phyloP scores from a whole-genome alignment of 2,329 filamentous ascomycete species.

The Ophiostoma montium region DNA sequence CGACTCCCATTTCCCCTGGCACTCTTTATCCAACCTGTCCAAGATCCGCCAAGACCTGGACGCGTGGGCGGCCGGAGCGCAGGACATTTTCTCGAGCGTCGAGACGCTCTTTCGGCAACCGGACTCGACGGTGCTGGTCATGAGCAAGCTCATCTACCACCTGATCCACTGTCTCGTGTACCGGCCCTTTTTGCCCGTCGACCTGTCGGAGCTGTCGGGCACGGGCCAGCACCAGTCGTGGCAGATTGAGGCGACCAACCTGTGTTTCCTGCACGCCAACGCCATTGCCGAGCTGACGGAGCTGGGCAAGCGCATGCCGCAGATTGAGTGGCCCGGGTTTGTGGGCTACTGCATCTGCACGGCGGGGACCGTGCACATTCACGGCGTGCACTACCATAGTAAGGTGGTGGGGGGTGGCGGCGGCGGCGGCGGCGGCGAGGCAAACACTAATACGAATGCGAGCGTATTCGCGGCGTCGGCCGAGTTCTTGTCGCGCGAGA shows the following conservation, averaged over 20 bases:
- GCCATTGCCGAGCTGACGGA: conserved; percentile 74
- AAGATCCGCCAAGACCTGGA: conserved; percentile 78
- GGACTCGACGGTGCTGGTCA: conserved; percentile 63
- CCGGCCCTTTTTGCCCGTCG: conserved; percentile 72
- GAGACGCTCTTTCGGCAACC: conserved; percentile 62
- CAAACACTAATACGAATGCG: too few species aligned
- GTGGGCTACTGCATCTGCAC: conserved; percentile 79
- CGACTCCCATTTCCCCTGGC: conserved; percentile 85
- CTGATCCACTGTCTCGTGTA: conserved; percentile 79
- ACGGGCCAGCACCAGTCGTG: conserved; percentile 78
- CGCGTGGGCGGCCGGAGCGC: conserved; percentile 69
- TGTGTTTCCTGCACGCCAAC: conserved; percentile 77
- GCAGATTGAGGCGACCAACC: conserved; percentile 82
- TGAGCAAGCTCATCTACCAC: conserved; percentile 80
- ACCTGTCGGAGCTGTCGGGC: conserved; percentile 65
- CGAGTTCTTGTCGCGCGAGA: conserved; percentile 62
- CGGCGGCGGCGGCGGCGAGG: too few species aligned
- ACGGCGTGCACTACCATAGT: conserved; percentile 65
- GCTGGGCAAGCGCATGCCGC: conserved; percentile 56
- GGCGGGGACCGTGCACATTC: conserved; percentile 76
- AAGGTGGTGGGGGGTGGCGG: conserved; percentile 25
- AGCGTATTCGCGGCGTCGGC: conserved; percentile 48
- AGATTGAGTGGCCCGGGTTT: conserved; percentile 75
- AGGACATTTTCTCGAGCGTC: conserved; percentile 64
- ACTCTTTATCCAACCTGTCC: conserved; percentile 69